Conservation (phyloP, 2,329 filamentous ascomycete species). For the Penicillium palitans region DNA sequence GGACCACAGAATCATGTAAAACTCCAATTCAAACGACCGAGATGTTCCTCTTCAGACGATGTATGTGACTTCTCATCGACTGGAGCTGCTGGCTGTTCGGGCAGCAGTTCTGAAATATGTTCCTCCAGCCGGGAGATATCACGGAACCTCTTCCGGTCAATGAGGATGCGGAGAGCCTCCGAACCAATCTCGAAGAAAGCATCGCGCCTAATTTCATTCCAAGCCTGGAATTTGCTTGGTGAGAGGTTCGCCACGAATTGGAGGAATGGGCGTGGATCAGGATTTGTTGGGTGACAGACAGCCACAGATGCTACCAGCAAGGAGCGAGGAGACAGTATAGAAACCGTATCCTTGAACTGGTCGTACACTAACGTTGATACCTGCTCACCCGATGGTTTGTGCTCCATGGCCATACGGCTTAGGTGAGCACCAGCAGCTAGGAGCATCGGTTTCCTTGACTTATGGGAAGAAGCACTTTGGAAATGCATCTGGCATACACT, state of each 20-base stretch:
- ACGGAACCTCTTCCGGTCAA: conserved; percentile 33
- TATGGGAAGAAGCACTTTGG: conserved; percentile 8
- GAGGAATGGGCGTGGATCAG: conserved; percentile 35
- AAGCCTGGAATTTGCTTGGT: conserved; percentile 20
- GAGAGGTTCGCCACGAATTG: conserved; percentile 28
- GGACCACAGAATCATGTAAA: conserved; percentile 4
- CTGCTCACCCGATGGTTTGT: conserved; percentile 24
- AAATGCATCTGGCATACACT: conserved; percentile 27
- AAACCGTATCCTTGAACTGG: conserved; percentile 30
- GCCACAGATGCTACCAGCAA: conserved; percentile 33
- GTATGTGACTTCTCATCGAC: conserved; percentile 14
- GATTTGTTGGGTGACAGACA: conserved; percentile 42
- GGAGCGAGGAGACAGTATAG: conserved; percentile 24
- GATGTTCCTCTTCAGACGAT: neutral
- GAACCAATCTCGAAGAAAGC: conserved; percentile 37
- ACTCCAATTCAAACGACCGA: conserved; percentile 5
- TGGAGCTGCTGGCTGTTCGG: conserved; percentile 21
- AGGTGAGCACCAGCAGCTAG: conserved; percentile 29
- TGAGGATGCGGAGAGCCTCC: conserved; percentile 41
- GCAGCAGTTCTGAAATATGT: conserved; percentile 34
- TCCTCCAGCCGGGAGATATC: conserved; percentile 34
- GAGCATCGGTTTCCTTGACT: conserved; percentile 24
- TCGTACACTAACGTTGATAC: conserved; percentile 37
- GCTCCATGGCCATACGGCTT: conserved; percentile 27
- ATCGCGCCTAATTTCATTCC: conserved; percentile 26